Conservation (phyloP, 106 monocot species). For the Apostasia ramifera region DNA sequence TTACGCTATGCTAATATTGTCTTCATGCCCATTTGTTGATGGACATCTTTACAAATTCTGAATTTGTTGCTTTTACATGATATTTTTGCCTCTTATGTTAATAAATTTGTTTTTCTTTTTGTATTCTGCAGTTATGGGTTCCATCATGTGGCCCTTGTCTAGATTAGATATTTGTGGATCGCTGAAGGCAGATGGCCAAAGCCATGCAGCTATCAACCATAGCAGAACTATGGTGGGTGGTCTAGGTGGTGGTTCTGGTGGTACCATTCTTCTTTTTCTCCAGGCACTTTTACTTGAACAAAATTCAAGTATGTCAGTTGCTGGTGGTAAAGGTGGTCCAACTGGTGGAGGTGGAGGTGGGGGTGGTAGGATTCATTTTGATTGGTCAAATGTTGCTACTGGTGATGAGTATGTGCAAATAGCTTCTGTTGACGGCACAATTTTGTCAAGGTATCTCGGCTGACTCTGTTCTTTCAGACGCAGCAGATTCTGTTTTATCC, state of each 20-base stretch:
- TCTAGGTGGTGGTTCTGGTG: constrained; percentile 88
- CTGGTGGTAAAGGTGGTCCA: constrained; percentile 73
- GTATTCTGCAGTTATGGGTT: constrained; percentile 72
- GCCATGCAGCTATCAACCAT: constrained; percentile 22
- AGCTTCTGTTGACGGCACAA: constrained; percentile 73
- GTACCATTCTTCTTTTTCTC: constrained; percentile 81
- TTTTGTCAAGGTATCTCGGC: constrained; percentile 53
- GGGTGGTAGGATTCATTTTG: constrained; percentile 90
- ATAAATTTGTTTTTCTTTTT: too few relatives aligned
- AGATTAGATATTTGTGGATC: constrained; percentile 65
- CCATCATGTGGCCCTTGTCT: constrained; percentile 86
- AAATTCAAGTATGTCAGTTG: constrained; percentile 60
- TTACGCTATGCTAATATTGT: too few relatives aligned
- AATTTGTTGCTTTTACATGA: too few relatives aligned
- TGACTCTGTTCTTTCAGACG: neutral
- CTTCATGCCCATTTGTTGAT: too few relatives aligned
- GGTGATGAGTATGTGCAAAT: constrained; percentile 84
- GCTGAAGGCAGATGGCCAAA: constrained; percentile 78
- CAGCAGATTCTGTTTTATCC: too few relatives aligned
- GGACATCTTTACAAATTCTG: too few relatives aligned
- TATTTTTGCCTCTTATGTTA: too few relatives aligned
- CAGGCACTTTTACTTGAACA: constrained; percentile 41
- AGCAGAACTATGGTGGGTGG: constrained; percentile 60
- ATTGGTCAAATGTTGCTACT: constrained; percentile 85
- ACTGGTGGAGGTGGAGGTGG: constrained; percentile 89